Base-by-base conservation (phyloP, 2,329 filamentous ascomycete species). In the Pseudogymnoascus sp. region DNA sequence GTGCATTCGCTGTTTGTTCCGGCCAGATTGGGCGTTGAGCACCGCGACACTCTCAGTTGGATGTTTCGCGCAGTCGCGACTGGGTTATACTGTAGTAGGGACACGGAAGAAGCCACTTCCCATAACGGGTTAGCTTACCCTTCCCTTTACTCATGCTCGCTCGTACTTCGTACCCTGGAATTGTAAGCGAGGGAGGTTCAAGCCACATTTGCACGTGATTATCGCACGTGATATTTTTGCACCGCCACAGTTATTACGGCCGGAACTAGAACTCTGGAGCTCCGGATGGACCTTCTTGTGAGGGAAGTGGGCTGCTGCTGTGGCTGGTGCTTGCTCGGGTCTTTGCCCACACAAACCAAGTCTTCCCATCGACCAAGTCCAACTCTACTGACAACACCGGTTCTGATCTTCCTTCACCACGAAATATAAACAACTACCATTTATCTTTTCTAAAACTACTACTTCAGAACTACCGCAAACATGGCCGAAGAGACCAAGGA, bases 401-500 rank as follows among this genome's bases (percentile, higher is more conserved):
- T 13, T 17, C 44, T 53, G 23, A 53, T 31, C 44, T 53, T 53
- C 31, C 44, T 53, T 53, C 44, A 28, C 23, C 7, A 11, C 31
- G 31, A 36, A 36, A 60, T 35, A 38, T 40, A 62, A 62, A 62
- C 60, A 62, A 42, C 60, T 28, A 40, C 35, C 33, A 33, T 26
- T 53, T 50, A 28, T 53, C 15, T 53, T 36, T 38, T 60, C 35
- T 36, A 21, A 21, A 60, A 60, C 31, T 60, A 60, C 31, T 35
- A 60, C 57, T 36, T 17, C 57, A 60, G 53, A 64, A 65, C 33
- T 42, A 64, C 63, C 66, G 60, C 63, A 68, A 74, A 60, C 57
- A 78, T 78, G 76, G 73, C 76, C 63, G 74, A 76, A 67, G 76
- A 77, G 69, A 62, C 67, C 57, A 76, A 77, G 68, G 73, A 74